Evolutionary conservation across 495 filamentous ascomycete species (phyloP), one percentile per base, ranked within the genome.

Genomic region (Penicillium argentinense): DNA sequence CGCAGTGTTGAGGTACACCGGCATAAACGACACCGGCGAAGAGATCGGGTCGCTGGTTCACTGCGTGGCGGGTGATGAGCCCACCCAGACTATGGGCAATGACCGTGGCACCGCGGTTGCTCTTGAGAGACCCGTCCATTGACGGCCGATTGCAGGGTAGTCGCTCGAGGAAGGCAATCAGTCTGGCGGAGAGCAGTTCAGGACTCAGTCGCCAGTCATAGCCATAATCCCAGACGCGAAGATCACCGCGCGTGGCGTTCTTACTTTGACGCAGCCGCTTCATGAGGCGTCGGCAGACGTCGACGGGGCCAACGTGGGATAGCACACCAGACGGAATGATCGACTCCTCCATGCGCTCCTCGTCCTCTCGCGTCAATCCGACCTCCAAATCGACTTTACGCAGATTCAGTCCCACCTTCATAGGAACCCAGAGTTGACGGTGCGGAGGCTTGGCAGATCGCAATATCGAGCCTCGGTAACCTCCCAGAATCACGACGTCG

Each of bases 201-300:
- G 93, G 93, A 48, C 87, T 89, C 42, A 98, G 70, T 22, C 93
- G 81, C 92, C 92, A 98, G 63, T 98, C 92, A 59, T 96, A 98
- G 23, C 93, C 91, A 56, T 93, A 98, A 51, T 97, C 85, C 66
- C 87, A 86, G 2, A 97, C 81, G 28, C 90, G 76, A 1, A 97
- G 70, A 47, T 78, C 85, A 18, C 88, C 88, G 11, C 74, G 77
- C 28, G 76, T 66, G 2, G 82, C 81, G 49, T 92, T 93, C 28
- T 87, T 81, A 43, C 80, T 87, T 25, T 85, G 82, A 45, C 79
- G 75, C 22, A 97, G 57, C 17, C 84, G 80, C 60, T 90, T 93
- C 53, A 98, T 81, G 2, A 98, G 69, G 14, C 87, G 77, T 40
- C 81, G 81, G 19, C 88, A 87, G 45, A 97, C 90, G 66, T 98